phyloP scores from a whole-genome alignment of 2,329 filamentous ascomycete species.

The Colletotrichum falcatum region DNA sequence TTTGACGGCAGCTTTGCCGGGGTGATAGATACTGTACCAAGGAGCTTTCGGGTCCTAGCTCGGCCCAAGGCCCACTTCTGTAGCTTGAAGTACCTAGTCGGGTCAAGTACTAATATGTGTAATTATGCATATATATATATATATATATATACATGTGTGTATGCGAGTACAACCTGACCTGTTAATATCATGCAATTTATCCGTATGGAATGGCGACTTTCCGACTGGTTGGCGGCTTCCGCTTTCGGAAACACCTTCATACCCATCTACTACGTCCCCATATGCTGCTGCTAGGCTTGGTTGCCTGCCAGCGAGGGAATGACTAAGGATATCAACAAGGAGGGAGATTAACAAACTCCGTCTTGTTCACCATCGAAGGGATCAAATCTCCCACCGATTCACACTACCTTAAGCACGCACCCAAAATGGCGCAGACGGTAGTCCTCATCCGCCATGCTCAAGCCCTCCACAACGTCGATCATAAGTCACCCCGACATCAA shows the following conservation, averaged over 20 bases:
- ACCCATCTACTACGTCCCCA: background rate
- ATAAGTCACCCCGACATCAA: constrained; percentile 55
- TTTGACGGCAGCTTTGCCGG: background rate
- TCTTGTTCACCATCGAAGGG: background rate
- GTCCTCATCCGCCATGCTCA: constrained; percentile 94
- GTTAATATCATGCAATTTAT: background rate
- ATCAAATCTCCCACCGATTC: background rate
- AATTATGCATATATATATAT: background rate
- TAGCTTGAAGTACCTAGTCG: background rate
- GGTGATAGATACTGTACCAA: background rate
- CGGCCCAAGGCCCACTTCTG: background rate
- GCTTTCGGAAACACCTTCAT: background rate
- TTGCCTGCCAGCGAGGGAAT: background rate
- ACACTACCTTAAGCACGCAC: background rate
- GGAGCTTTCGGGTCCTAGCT: background rate
- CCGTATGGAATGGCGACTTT: background rate
- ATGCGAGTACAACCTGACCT: background rate
- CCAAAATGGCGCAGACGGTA: constrained; percentile 66
- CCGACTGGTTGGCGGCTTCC: background rate
- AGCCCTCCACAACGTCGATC: constrained; percentile 64
- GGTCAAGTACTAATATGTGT: background rate
- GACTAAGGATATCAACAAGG: background rate
- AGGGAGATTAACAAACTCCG: background rate
- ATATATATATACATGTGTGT: background rate
- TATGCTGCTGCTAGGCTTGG: background rate